phyloP scores from a whole-genome alignment of 1,139 yeast species.

The Geotrichum histeridarum region DNA sequence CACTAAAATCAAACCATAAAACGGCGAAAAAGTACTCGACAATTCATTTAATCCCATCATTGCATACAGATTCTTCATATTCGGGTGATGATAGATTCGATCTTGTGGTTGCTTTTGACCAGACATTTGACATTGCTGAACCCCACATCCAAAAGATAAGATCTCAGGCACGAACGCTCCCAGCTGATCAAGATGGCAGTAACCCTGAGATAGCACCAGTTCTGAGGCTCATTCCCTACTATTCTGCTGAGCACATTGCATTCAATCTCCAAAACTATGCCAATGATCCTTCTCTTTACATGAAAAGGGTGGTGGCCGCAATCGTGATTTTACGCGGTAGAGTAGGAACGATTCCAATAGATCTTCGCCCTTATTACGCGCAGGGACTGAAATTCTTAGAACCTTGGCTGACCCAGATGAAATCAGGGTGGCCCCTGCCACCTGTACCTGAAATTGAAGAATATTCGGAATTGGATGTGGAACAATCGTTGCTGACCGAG shows the following conservation, averaged over 20 bases:
- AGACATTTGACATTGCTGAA: constrained; percentile 49
- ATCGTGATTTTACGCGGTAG: constrained; percentile 76
- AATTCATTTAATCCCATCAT: constrained; percentile 35
- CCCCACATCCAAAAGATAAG: constrained; percentile 38
- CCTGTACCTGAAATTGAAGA: constrained; percentile 59
- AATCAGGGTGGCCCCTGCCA: constrained; percentile 70
- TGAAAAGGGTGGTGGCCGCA: constrained; percentile 72
- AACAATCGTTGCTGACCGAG: constrained; percentile 70
- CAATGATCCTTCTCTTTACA: constrained; percentile 28
- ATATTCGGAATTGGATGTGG: constrained; percentile 70
- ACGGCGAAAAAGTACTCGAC: constrained; percentile 28
- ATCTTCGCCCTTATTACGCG: constrained; percentile 69
- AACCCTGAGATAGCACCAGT: constrained; percentile 46
- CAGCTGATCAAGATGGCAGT: constrained; percentile 18
- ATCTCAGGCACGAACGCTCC: constrained; percentile 22
- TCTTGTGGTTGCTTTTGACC: constrained; percentile 67
- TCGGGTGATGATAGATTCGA: constrained; percentile 44
- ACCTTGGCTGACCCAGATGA: constrained; percentile 48
- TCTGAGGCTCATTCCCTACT: constrained; percentile 65
- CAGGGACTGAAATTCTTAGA: constrained; percentile 60
- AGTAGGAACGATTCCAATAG: constrained; percentile 79
- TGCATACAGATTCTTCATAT: constrained; percentile 23
- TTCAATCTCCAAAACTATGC: constrained; percentile 20
- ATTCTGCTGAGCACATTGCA: constrained; percentile 68
- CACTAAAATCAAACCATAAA: constrained; percentile 23